Conservation (phyloP, 768 basidiomycete species). For the Tylopilus felleus region DNA sequence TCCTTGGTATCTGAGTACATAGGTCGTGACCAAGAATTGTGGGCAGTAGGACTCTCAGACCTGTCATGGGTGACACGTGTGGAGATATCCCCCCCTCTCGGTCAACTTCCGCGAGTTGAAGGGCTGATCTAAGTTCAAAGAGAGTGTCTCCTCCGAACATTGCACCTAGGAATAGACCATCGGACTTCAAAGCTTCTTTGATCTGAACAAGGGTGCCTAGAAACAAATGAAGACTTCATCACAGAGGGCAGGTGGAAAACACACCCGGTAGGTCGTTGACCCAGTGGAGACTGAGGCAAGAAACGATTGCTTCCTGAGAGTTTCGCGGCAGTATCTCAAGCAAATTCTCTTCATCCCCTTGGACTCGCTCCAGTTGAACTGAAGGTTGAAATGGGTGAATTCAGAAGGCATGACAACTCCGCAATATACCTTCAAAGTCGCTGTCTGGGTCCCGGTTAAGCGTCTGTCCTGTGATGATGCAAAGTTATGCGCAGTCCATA, state of each 20-base stretch:
- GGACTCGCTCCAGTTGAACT: conserved; percentile 79
- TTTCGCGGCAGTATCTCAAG: conserved; percentile 60
- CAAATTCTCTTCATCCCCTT: conserved; percentile 81
- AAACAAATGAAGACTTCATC: conserved; percentile 1
- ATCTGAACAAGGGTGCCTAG: conserved; percentile 85
- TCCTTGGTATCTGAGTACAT: conserved; percentile 74
- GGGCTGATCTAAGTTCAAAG: conserved; percentile 91
- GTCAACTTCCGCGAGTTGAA: conserved; percentile 92
- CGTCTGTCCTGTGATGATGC: conserved; percentile 47
- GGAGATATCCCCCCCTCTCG: conserved; percentile 97
- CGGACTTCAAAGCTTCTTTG: conserved; percentile 76
- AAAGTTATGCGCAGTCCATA: conserved; percentile 3
- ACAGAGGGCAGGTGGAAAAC: conserved; percentile 12
- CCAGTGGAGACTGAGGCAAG: conserved; percentile 93
- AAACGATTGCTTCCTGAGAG: conserved; percentile 89
- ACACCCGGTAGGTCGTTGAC: conserved; percentile 93
- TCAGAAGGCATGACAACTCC: neutral
- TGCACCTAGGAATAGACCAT: conserved; percentile 92
- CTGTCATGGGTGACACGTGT: conserved; percentile 95
- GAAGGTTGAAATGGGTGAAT: conserved; percentile 6
- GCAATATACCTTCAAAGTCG: conserved; percentile 70
- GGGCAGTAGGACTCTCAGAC: conserved; percentile 39
- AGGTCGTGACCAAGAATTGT: conserved; percentile 2
- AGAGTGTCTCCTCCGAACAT: conserved; percentile 95
- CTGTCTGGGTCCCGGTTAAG: conserved; percentile 75